Percentiles rank a stretch among this genome's conserved stretches.
Evolutionary conservation across 2,329 filamentous ascomycete species (phyloP).

Genomic region (Grosmannia huntii): DNA sequence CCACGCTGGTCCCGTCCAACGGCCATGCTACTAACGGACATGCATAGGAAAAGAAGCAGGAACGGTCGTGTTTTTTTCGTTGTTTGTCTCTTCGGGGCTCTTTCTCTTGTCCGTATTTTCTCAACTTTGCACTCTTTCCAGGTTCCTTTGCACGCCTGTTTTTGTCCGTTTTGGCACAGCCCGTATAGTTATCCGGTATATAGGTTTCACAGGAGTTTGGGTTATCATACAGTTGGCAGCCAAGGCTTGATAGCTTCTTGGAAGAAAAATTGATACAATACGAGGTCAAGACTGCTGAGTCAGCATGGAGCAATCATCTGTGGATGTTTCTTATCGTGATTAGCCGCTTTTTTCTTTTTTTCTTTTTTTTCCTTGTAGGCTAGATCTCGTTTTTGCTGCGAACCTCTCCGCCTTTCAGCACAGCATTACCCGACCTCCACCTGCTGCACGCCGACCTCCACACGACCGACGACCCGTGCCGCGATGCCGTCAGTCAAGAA

Average conservation of each 20-base stretch:
- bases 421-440: background rate
- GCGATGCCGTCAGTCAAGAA: conserved; percentile 44
- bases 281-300: background rate
- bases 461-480: background rate
- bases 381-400: background rate
- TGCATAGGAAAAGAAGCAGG: background rate
- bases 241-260: background rate
- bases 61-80: background rate
- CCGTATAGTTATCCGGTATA: background rate
- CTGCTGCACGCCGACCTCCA: too few species aligned
- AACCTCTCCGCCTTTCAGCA: background rate
- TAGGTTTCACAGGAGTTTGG: background rate
- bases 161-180: background rate
- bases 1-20: conserved; percentile 12
- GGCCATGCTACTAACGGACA: background rate
- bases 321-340: background rate
- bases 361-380: background rate
- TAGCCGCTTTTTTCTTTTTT: background rate
- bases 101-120: background rate
- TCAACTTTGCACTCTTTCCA: background rate
- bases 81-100: background rate
- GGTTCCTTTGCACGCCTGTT: background rate
- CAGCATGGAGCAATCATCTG: too few species aligned
- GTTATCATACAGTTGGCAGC: background rate
- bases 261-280: background rate